phyloP scores from a whole-genome alignment of 495 filamentous ascomycete genomes.

The Rusavskia elegans region DNA sequence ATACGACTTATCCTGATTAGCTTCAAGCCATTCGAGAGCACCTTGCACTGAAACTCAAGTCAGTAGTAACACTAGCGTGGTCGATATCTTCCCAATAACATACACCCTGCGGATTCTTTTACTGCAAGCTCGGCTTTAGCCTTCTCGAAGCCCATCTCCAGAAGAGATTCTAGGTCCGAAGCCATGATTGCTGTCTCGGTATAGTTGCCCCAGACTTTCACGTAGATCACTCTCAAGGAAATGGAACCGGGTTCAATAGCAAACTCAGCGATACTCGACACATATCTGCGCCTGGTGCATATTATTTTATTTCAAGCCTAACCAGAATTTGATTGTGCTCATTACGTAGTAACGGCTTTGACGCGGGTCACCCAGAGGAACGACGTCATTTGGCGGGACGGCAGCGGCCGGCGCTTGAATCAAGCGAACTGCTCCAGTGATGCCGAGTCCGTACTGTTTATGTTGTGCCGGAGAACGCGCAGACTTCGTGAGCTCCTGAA shows the following conservation, averaged over 20 bases:
- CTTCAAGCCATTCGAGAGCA: constrained; percentile 86
- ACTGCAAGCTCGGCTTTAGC: constrained; percentile 67
- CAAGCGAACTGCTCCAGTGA: too few relatives aligned
- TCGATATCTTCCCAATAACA: constrained; percentile 18
- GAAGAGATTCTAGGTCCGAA: constrained; percentile 55
- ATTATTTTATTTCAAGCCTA: too few relatives aligned
- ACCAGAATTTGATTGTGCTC: too few relatives aligned
- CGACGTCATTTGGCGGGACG: too few relatives aligned
- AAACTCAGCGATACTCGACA: too few relatives aligned
- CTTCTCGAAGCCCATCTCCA: constrained; percentile 91
- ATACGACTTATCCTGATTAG: constrained; percentile 66
- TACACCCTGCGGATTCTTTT: constrained; percentile 59
- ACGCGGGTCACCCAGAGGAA: too few relatives aligned
- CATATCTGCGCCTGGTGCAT: too few relatives aligned
- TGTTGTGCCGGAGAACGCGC: too few relatives aligned
- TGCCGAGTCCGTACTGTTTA: too few relatives aligned
- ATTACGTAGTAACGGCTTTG: too few relatives aligned
- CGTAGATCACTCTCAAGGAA: neutral
- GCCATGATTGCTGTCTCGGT: neutral
- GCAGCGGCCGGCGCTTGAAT: too few relatives aligned
- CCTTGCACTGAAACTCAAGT: constrained; percentile 47
- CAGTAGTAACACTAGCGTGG: constrained; percentile 4
- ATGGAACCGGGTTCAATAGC: neutral
- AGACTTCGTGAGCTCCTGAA: too few relatives aligned
- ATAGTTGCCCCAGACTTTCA: neutral